Evolutionary conservation across 371 early-diverging fungal species (phyloP).

Genomic region (Lichtheimia ramosa): DNA sequence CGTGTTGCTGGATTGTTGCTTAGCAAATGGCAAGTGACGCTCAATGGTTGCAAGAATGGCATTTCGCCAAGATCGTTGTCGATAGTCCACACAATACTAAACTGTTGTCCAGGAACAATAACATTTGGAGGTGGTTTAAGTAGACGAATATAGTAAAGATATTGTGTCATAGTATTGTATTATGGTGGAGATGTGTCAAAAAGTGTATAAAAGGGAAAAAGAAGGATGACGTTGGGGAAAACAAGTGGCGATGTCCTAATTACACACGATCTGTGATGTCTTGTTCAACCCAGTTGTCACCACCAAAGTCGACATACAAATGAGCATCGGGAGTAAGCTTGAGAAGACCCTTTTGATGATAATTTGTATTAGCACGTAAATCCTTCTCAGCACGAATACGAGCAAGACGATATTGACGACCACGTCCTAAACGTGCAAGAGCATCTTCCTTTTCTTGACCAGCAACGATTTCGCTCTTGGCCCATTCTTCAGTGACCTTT

Average conservation of each 20-base stretch:
- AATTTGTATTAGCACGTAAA: conserved; percentile 31
- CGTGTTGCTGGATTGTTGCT: neutral
- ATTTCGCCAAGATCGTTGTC: conserved; percentile 48
- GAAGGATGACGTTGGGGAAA: neutral
- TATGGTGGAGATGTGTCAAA: conserved; percentile 5
- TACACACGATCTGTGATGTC: conserved; percentile 20
- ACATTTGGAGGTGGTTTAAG: conserved; percentile 40
- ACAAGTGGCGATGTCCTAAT: neutral
- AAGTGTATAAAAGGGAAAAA: neutral
- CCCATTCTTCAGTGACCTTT: conserved; percentile 27
- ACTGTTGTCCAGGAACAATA: conserved; percentile 29
- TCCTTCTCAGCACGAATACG: conserved; percentile 39
- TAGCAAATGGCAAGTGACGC: conserved; percentile 9
- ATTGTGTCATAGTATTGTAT: too few species aligned
- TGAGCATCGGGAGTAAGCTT: conserved; percentile 19
- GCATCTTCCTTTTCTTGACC: conserved; percentile 14
- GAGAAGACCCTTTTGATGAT: conserved; percentile 26
- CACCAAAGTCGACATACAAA: conserved; percentile 17
- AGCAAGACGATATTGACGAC: conserved; percentile 22
- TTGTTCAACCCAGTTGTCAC: conserved; percentile 7
- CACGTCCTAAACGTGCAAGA: conserved; percentile 22
- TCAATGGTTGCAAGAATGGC: conserved; percentile 25
- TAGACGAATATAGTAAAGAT: conserved; percentile 39
- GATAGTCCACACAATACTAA: conserved; percentile 46
- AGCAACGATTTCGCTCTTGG: conserved; percentile 9